These are phyloP conservation scores for Aspergillus japonicus DNA, from an alignment of 2,329 filamentous ascomycete genomes.

Conservation along the genomic window DNA sequence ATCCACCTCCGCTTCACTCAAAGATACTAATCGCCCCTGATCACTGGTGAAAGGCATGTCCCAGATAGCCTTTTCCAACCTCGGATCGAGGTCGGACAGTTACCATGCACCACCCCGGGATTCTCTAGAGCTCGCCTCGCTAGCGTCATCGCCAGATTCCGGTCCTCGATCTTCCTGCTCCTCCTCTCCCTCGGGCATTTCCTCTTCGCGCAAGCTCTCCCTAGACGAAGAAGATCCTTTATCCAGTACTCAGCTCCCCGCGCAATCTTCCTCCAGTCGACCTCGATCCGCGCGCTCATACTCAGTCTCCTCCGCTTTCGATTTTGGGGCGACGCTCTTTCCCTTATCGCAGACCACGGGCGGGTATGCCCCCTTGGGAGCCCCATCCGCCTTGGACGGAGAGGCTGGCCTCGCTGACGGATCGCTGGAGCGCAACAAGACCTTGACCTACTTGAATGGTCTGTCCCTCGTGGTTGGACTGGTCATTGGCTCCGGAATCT, in stretches of 20 bases:
- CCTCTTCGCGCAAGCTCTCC: conserved; percentile 88
- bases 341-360: conserved; percentile 80
- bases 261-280: conserved; percentile 51
- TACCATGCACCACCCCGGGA: conserved; percentile 66
- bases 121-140: conserved; percentile 91
- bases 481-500: conserved; percentile 95
- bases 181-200: conserved; percentile 78
- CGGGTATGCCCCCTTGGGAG: conserved; percentile 83
- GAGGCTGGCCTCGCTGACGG: conserved; percentile 64
- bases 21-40: not conserved
- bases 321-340: conserved; percentile 91
- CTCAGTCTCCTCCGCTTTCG: conserved; percentile 89
- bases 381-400: conserved; percentile 61
- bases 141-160: conserved; percentile 74
- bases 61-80: conserved; percentile 30
- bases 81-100: conserved; percentile 29
- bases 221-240: conserved; percentile 84
- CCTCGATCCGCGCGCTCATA: conserved; percentile 65
- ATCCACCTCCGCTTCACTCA: conserved; percentile 6
- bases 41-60: conserved; percentile 29
- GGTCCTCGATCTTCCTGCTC: conserved; percentile 64
- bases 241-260: conserved; percentile 49
- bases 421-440: conserved; percentile 94
- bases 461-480: conserved; percentile 86
- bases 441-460: conserved; percentile 89